These are phyloP conservation scores for Dryas integrifolia DNA, from an alignment of 331 rosid species.

Conservation along the genomic window DNA sequence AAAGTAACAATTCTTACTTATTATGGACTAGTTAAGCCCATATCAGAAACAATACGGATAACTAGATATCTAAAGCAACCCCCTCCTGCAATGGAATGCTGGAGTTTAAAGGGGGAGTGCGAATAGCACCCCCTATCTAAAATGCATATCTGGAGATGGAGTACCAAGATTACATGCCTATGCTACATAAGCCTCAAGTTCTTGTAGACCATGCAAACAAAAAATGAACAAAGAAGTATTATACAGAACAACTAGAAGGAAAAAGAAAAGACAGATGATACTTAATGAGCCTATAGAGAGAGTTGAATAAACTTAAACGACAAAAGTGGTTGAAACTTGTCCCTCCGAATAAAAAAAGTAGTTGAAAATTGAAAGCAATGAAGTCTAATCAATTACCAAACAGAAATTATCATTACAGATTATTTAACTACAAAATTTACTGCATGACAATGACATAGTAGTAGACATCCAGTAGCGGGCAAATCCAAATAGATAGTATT, in stretches of 20 bases:
- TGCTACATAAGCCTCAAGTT: neutral
- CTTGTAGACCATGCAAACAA: too few species aligned
- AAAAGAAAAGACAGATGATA: neutral
- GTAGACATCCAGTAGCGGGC: neutral
- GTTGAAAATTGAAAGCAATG: neutral
- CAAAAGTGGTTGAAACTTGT: neutral
- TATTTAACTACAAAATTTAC: too few species aligned
- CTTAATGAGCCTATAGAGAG: neutral
- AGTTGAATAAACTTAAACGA: neutral
- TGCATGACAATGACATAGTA: neutral
- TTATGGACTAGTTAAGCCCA: neutral
- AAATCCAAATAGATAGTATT: neutral
- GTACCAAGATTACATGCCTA: neutral
- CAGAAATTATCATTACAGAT: neutral
- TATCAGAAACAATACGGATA: neutral
- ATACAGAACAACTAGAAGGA: neutral
- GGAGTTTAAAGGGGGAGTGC: neutral
- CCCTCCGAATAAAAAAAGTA: too few species aligned
- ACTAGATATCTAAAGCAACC: neutral
- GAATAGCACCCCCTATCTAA: neutral
- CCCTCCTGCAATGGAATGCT: neutral
- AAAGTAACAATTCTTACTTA: neutral
- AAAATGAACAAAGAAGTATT: too few species aligned
- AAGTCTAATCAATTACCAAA: neutral
- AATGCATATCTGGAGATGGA: neutral